Evolutionary conservation across 768 basidiomycete species (phyloP), one percentile per base, ranked within the genome.

Genomic region (Rhodotorula paludigena): DNA sequence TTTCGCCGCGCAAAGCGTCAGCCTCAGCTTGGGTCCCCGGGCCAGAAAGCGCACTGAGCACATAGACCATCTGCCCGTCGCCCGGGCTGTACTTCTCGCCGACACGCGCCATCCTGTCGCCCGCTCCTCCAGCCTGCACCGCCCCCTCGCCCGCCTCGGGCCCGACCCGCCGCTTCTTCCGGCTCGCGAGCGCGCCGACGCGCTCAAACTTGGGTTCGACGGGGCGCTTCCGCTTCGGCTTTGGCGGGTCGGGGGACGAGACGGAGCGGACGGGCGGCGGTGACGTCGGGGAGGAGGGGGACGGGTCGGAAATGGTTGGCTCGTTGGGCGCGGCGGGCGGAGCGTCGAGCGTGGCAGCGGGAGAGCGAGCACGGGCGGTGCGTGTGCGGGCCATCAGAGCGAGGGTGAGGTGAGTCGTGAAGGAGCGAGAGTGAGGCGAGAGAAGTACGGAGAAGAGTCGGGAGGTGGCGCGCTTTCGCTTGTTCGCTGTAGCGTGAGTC

Each of bases 1-100:
- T 30, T 2, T 16, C 10, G 3, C 4, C 12, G 25, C 1, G n/a
- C 6, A 14, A 21, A 2, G 35, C 3, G 36, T 66, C 42, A 60
- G 51, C 44, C 6, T 9, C 48, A 0, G 6, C 11, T 3, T 1
- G 5, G 23, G 41, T 12, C 1, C 54, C 12, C 7, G 28, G 47
- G 10, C 21, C 15, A 28, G n/a, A 14, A 15, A 1, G 30, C 62
- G 42, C 32, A 68, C 66, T 63, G 15, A 68, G 38, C 0, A 20
- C 35, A 28, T 68, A 68, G n/a, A 63, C 67, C 14, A 32, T 2
- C 45, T 68, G 67, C 8, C 67, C 67, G 12, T 63, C 62, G 7
- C 62, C 62, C 16, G 57, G 67, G 3, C 38, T 55, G 45, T 48
- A 42, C 39, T 45, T 51, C 38, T 64, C 47, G 1, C 67, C 67